Conservation (phyloP, 176 grass and related monocot genomes). For the Alopecurus myosuroides region DNA sequence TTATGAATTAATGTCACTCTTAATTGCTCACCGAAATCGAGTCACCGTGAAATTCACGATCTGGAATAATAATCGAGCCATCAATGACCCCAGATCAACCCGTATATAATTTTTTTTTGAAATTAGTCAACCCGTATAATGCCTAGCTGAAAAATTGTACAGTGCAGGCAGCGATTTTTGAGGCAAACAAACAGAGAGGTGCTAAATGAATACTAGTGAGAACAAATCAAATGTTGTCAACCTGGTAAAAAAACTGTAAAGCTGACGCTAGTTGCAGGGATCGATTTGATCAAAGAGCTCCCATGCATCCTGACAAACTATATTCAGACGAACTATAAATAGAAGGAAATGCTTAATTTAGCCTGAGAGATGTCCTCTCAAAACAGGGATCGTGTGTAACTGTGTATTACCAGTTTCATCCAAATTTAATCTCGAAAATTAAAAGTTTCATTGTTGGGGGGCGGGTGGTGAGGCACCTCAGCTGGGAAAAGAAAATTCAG, state of each 20-base stretch:
- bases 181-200: background rate
- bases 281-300: background rate
- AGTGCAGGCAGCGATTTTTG: background rate
- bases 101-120: no score
- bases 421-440: background rate
- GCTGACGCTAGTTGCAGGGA: background rate
- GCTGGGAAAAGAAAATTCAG: background rate
- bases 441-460: background rate
- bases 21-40: background rate
- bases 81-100: background rate
- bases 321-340: background rate
- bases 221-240: background rate
- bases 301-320: background rate
- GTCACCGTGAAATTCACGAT: slow-evolving; percentile 19
- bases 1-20: background rate
- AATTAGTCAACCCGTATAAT: background rate
- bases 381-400: background rate
- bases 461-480: background rate
- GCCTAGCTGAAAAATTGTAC: background rate
- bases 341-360: background rate
- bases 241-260: background rate
- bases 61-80: background rate
- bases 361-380: background rate
- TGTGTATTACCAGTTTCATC: background rate
- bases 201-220: background rate